Evolutionary conservation across 805 yeast species (phyloP).

Genomic region (Vanderwaltozyma verrucispora): DNA sequence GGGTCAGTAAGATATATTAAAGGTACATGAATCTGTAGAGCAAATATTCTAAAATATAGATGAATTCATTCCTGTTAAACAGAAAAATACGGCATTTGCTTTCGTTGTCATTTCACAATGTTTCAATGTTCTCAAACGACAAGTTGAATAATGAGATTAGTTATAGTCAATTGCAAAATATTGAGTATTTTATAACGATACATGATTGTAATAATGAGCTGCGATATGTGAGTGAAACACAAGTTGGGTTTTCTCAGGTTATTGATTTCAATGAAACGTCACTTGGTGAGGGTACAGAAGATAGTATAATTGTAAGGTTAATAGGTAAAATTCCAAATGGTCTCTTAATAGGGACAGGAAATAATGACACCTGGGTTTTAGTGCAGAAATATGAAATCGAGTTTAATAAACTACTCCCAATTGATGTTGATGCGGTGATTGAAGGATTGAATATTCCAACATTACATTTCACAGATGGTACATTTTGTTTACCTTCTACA

Average conservation of each 20-base stretch:
- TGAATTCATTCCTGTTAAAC: slow-evolving; percentile 10
- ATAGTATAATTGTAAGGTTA: slow-evolving; percentile 12
- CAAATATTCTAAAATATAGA: no score
- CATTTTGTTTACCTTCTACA: no score
- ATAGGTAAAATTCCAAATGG: slow-evolving; percentile 13
- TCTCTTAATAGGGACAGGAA: not conserved
- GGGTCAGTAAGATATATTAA: no score
- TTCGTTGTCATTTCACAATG: slow-evolving; percentile 14
- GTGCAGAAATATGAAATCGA: slow-evolving; percentile 9
- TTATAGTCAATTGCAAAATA: slow-evolving; percentile 3
- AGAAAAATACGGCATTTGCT: slow-evolving; percentile 22
- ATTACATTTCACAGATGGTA: no score
- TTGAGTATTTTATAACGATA: slow-evolving; percentile 17
- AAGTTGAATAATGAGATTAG: not conserved
- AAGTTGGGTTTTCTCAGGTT: slow-evolving; percentile 8
- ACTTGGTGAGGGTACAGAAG: slow-evolving; percentile 7
- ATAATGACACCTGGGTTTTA: slow-evolving; percentile 10
- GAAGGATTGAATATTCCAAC: slow-evolving; percentile 12
- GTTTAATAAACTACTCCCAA: slow-evolving; percentile 2
- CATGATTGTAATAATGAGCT: slow-evolving; percentile 13
- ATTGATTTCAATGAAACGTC: slow-evolving; percentile 22
- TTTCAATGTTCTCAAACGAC: not conserved
- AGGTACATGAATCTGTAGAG: no score
- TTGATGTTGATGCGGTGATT: not conserved
- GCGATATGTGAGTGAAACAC: slow-evolving; percentile 23